Percentiles rank a stretch among this genome's conserved stretches.
These are phyloP conservation scores for Protea cynaroides DNA, from an alignment of 164 flowering plant species.

Conservation along the genomic window DNA sequence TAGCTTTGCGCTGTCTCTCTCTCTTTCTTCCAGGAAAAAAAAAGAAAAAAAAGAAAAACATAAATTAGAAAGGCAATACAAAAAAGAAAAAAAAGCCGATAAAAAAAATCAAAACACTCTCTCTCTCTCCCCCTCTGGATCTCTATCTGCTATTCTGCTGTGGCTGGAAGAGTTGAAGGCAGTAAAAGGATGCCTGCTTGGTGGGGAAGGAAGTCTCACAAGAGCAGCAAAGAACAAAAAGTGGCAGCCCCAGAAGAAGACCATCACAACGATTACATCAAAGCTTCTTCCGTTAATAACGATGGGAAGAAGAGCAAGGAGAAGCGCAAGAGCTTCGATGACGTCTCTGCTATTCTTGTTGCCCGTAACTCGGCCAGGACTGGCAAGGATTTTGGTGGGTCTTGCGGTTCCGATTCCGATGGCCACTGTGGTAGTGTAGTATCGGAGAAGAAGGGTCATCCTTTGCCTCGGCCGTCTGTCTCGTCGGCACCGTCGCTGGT, in stretches of 20 bases:
- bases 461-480: slow-evolving; percentile 58
- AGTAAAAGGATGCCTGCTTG: slow-evolving; percentile 42
- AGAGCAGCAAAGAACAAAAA: slow-evolving; percentile 26
- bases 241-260: neutral
- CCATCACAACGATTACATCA: neutral
- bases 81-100: neutral
- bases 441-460: slow-evolving; percentile 41
- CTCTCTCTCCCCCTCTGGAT: neutral
- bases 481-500: slow-evolving; percentile 20
- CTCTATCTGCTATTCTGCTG: neutral
- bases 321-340: slow-evolving; percentile 41
- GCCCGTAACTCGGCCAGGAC: slow-evolving; percentile 29
- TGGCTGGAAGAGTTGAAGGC: neutral
- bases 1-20: slow-evolving; percentile 1
- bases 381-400: slow-evolving; percentile 30
- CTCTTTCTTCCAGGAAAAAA: slow-evolving; percentile 9
- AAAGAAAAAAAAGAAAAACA: neutral
- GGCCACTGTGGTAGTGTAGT: slow-evolving; percentile 27
- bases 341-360: slow-evolving; percentile 5
- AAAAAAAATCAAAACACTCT: neutral
- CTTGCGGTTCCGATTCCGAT: slow-evolving; percentile 39
- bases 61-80: too few relatives aligned
- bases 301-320: slow-evolving; percentile 15
- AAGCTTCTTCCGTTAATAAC: slow-evolving; percentile 10
- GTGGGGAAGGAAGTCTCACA: slow-evolving; percentile 51